A percentile compares a stretch with the other conserved stretches of the same genome.
Conservation (phyloP, 768 basidiomycete genomes). For the Kwoniella newhampshirensis region DNA sequence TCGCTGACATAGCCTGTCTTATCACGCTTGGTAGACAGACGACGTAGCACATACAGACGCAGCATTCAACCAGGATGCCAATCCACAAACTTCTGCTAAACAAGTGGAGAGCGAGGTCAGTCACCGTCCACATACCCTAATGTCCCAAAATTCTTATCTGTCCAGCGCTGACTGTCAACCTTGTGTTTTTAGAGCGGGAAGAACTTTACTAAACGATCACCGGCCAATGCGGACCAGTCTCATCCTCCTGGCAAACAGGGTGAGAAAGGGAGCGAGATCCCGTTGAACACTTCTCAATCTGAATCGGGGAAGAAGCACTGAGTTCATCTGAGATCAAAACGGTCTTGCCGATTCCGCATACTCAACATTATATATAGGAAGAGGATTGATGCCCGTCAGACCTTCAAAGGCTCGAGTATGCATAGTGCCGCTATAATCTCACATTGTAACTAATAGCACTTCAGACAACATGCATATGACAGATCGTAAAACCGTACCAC, state of each 20-base stretch:
- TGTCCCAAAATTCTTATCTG: background rate
- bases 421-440: too few relatives aligned
- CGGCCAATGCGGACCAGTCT: conserved; percentile 33
- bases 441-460: too few relatives aligned
- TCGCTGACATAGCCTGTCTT: conserved; percentile 10
- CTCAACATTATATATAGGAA: background rate
- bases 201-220: conserved; percentile 43
- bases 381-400: background rate
- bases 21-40: conserved; percentile 34
- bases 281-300: conserved; percentile 33
- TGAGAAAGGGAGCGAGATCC: conserved; percentile 27
- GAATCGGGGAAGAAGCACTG: conserved; percentile 2
- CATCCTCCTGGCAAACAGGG: conserved; percentile 35
- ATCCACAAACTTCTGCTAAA: conserved; percentile 42
- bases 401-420: too few relatives aligned
- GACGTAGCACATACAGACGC: conserved; percentile 52
- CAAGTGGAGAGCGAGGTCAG: conserved; percentile 50
- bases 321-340: background rate
- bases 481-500: background rate
- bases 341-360: background rate
- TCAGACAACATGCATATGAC: background rate
- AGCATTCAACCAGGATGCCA: conserved; percentile 44
- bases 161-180: background rate
- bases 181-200: conserved; percentile 40
- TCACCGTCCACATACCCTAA: background rate